Evolutionary conservation across 2,329 filamentous ascomycete genomes (phyloP).

Genomic region (Grosmannia huntii): DNA sequence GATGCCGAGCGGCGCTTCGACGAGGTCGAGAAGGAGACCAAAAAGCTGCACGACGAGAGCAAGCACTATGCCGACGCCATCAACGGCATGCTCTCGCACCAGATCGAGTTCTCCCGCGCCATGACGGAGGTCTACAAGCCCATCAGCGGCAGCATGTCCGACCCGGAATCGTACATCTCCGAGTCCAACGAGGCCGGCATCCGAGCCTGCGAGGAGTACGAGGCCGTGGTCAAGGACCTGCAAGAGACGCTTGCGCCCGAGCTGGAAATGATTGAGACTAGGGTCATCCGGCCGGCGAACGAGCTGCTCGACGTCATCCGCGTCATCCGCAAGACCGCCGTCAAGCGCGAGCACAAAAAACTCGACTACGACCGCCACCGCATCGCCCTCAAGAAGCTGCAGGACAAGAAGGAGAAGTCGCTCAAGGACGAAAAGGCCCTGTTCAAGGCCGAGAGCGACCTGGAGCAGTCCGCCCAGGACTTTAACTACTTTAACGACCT

Average conservation of each 20-base stretch:
- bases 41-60: conserved; percentile 92
- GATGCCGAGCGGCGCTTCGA: conserved; percentile 90
- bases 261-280: conserved; percentile 90
- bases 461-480: conserved; percentile 85
- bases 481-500: conserved; percentile 98
- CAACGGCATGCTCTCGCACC: conserved; percentile 93
- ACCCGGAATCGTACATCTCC: conserved; percentile 68
- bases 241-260: conserved; percentile 82
- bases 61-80: conserved; percentile 97
- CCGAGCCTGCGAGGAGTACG: conserved; percentile 90
- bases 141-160: conserved; percentile 89
- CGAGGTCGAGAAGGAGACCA: conserved; percentile 90
- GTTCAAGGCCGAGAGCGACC: conserved; percentile 87
- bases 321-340: conserved; percentile 73
- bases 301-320: conserved; percentile 94
- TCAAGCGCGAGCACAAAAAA: conserved; percentile 94
- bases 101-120: conserved; percentile 95
- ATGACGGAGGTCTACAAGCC: conserved; percentile 97
- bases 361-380: conserved; percentile 89
- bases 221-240: conserved; percentile 77
- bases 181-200: conserved; percentile 92
- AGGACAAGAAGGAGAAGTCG: conserved; percentile 94
- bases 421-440: conserved; percentile 95
- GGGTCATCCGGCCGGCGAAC: conserved; percentile 83
- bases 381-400: conserved; percentile 74